A percentile compares a stretch with the other conserved stretches of the same genome.
phyloP scores from a whole-genome alignment of 2,329 filamentous ascomycete genomes.

The Raffaelea ambrosiae region DNA sequence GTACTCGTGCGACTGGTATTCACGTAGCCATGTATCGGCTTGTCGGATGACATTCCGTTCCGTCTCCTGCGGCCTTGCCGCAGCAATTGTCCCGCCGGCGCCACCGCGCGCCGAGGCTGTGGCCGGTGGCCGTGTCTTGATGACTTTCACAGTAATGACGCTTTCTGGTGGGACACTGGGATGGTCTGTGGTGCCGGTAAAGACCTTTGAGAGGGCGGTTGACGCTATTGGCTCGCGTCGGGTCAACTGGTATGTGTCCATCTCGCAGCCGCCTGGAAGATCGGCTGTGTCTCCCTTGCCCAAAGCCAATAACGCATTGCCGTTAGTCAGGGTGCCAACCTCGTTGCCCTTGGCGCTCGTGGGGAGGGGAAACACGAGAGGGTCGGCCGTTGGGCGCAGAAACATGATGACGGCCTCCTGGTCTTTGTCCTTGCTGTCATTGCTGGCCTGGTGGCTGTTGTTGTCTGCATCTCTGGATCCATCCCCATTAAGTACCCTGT shows the following conservation, averaged over 20 bases:
- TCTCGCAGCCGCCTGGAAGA: constrained; percentile 40
- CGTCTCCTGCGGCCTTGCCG: constrained; percentile 37
- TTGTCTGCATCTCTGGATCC: no score
- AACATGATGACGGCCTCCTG: constrained; percentile 47
- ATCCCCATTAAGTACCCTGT: no score
- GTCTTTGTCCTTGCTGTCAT: constrained; percentile 18
- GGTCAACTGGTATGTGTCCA: constrained; percentile 46
- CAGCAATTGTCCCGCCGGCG: constrained; percentile 19
- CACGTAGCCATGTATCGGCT: constrained; percentile 51
- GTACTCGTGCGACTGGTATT: constrained; percentile 46
- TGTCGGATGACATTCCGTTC: constrained; percentile 50
- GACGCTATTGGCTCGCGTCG: constrained; percentile 49
- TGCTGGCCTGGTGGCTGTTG: constrained; percentile 9
- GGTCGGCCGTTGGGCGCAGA: constrained; percentile 38
- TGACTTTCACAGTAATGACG: constrained; percentile 52
- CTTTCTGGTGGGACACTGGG: constrained; percentile 40
- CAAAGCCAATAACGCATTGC: constrained; percentile 44
- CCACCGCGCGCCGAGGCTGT: constrained; percentile 17
- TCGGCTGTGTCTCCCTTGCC: constrained; percentile 39
- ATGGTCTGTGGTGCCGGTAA: constrained; percentile 37
- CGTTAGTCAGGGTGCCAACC: constrained; percentile 30
- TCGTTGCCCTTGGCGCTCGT: constrained; percentile 37
- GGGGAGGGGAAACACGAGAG: constrained; percentile 43
- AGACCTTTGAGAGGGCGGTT: constrained; percentile 46
- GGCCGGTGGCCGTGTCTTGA: constrained; percentile 38